phyloP scores from a whole-genome alignment of 768 basidiomycete genomes.

The Brasilioporus rufonigricans region DNA sequence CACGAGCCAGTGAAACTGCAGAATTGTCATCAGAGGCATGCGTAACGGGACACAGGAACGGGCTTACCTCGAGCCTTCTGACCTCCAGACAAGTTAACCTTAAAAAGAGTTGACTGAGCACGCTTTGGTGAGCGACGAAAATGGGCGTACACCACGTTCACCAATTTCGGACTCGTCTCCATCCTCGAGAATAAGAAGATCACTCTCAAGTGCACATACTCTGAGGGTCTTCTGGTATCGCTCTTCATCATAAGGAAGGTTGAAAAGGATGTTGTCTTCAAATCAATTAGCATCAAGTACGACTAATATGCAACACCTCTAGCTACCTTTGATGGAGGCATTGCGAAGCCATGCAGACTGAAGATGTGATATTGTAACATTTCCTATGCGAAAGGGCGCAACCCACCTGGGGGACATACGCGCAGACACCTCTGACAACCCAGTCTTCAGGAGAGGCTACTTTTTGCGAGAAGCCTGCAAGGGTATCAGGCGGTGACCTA shows the following conservation, averaged over 20 bases:
- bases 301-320: constrained; percentile 15
- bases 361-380: constrained; percentile 7
- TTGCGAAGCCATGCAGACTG: constrained; percentile 70
- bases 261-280: constrained; percentile 75
- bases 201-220: constrained; percentile 69
- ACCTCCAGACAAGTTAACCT: constrained; percentile 46
- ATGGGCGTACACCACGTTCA: constrained; percentile 63
- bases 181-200: constrained; percentile 82
- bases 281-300: constrained; percentile 35
- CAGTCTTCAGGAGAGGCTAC: constrained; percentile 56
- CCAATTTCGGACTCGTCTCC: constrained; percentile 88
- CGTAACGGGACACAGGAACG: not conserved
- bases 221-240: constrained; percentile 78
- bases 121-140: not conserved
- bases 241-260: constrained; percentile 66
- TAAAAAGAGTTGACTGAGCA: not conserved
- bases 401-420: constrained; percentile 79
- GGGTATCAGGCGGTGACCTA: constrained; percentile 76
- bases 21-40: not conserved
- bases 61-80: constrained; percentile 64
- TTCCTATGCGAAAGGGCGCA: constrained; percentile 1
- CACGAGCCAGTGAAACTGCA: constrained; percentile 72
- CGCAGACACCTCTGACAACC: constrained; percentile 76
- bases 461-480: constrained; percentile 56
- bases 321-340: constrained; percentile 44